Base-by-base conservation (phyloP, 257 asterid species). In the Scutellaria baicalensis region DNA sequence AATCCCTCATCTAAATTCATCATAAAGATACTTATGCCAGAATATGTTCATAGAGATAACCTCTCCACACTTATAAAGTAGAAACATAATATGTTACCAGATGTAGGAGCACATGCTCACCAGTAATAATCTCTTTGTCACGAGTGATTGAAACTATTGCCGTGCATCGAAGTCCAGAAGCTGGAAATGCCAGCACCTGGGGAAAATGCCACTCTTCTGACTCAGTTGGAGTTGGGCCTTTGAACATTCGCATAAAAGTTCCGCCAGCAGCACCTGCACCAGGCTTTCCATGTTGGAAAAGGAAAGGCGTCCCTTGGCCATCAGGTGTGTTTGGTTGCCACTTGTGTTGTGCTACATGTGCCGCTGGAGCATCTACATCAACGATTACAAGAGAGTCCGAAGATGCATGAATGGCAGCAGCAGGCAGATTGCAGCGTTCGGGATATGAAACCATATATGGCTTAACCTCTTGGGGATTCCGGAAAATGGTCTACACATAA, bases 301-400 rank as follows among this genome's bases (percentile, higher is more conserved):
- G 97, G 83, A 94, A 94, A 70, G 97, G 99, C n/a, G 94, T 45
- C 45, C 99, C 99, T 74, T 86, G 95, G 60, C 97, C 99, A 80
- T 91, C 99, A 38, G 99, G 99, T 58, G 99, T 91, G 81, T 94
- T 94, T 42, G 97, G 97, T 79, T 94, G 99, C 99, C 99, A 94
- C 83, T 89, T 94, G 70, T 94, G 99, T 69, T 86, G 96, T 23
- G 96, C 97, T 63, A 94, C 70, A 63, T 89, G 99, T 69, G 92
- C 97, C 8, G 93, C 96, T 20, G 99, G 99, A 14, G 90, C 97
- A 76, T 81, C 78, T 74, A 74, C 64, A 79, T 89, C 97, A 68
- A 85, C 97, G 77, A 88, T 82, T 68, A 94, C 76, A 43, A 94
- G 83, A 75, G 97, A 88, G 80, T 94, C 97, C 42, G 92, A 85